Evolutionary conservation across 352 stramenopile genomes (phyloP).

Genomic region (Phytopythium montanum): DNA sequence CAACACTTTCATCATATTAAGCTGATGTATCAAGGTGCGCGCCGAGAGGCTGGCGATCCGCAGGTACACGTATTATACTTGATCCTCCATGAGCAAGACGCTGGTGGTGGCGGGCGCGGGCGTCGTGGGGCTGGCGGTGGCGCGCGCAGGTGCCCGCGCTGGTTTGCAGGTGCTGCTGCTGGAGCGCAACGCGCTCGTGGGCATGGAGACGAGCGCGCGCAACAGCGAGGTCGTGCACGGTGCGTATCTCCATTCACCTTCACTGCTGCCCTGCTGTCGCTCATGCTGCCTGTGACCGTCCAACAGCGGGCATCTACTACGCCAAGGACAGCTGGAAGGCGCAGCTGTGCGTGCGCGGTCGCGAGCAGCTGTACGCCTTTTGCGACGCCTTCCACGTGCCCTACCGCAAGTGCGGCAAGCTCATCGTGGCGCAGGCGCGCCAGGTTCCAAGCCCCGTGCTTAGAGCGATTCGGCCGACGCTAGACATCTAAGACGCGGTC

Average conservation of each 20-base stretch:
- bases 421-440: constrained; percentile 89
- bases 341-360: constrained; percentile 88
- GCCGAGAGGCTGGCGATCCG: too few species aligned
- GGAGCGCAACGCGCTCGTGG: constrained; percentile 80
- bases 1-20: too few species aligned
- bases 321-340: constrained; percentile 84
- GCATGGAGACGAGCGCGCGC: constrained; percentile 85
- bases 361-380: constrained; percentile 90
- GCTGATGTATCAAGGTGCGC: too few species aligned
- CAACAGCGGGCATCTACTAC: constrained; percentile 93
- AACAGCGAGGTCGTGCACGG: constrained; percentile 97
- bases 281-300: not conserved
- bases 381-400: constrained; percentile 81
- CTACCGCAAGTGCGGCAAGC: constrained; percentile 90
- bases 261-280: not conserved
- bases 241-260: constrained; percentile 15
- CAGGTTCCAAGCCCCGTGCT: constrained; percentile 31
- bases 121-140: constrained; percentile 74
- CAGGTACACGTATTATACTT: too few species aligned
- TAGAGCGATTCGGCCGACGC: constrained; percentile 11
- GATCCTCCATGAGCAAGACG: constrained; percentile 46
- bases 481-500: constrained; percentile 25
- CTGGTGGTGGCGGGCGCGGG: constrained; percentile 69
- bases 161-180: constrained; percentile 84
- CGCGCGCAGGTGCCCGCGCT: constrained; percentile 42